phyloP scores from a whole-genome alignment of 2,329 filamentous ascomycete species.

The Lasiodiplodia theobromae region DNA sequence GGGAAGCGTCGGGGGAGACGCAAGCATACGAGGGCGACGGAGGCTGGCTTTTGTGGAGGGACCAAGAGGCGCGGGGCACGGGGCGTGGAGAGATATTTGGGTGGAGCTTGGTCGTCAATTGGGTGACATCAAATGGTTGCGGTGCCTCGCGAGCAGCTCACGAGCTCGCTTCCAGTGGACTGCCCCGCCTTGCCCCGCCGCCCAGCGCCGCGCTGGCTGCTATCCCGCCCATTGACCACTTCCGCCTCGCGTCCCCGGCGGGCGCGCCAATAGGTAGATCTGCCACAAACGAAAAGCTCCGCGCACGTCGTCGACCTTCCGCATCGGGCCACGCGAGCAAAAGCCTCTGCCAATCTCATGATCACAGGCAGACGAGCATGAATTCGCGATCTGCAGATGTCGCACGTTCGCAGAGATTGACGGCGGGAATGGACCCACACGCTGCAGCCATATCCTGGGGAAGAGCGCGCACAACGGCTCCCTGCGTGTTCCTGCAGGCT shows the following conservation, averaged over 20 bases:
- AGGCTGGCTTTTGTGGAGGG: constrained; percentile 11
- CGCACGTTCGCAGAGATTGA: neutral
- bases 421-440: constrained; percentile 14
- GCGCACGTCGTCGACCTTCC: constrained; percentile 12
- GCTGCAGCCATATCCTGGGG: constrained; percentile 20
- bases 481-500: constrained; percentile 24
- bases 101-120: constrained; percentile 20
- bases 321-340: neutral
- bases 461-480: constrained; percentile 15
- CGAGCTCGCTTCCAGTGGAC: constrained; percentile 8
- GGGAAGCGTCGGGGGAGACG: neutral
- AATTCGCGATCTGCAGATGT: neutral
- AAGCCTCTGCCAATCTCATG: constrained; percentile 24
- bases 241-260: neutral
- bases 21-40: constrained; percentile 11
- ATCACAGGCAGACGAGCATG: constrained; percentile 15
- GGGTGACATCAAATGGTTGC: constrained; percentile 30
- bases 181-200: constrained; percentile 30
- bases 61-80: constrained; percentile 18
- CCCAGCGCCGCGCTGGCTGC: constrained; percentile 3
- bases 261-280: neutral
- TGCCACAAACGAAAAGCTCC: neutral
- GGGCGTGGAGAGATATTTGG: constrained; percentile 23
- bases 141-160: constrained; percentile 17
- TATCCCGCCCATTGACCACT: constrained; percentile 11